phyloP scores from a whole-genome alignment of 2,329 filamentous ascomycete genomes.

The Penicillium corylophilum region DNA sequence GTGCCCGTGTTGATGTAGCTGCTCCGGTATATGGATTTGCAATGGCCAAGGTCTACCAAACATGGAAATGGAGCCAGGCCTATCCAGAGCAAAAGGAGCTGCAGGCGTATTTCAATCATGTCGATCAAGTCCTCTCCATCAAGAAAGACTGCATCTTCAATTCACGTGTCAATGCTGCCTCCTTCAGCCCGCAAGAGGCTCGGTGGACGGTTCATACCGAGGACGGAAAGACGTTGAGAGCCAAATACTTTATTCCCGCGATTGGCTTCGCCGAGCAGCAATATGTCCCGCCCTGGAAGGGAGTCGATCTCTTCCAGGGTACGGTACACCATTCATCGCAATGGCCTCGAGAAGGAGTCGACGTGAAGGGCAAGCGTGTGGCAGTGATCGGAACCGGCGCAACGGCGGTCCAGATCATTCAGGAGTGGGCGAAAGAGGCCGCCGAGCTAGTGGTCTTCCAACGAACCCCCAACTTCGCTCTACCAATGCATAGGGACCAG shows the following conservation, averaged over 20 bases:
- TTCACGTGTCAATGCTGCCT: slow-evolving; percentile 41
- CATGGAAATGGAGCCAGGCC: slow-evolving; percentile 43
- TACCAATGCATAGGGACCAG: slow-evolving; percentile 58
- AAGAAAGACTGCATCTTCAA: slow-evolving; percentile 48
- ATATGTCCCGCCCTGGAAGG: slow-evolving; percentile 40
- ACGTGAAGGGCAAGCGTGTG: slow-evolving; percentile 50
- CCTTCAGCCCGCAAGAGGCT: slow-evolving; percentile 36
- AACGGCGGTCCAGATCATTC: slow-evolving; percentile 56
- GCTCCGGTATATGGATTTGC: slow-evolving; percentile 7
- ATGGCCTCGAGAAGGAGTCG: slow-evolving; percentile 51
- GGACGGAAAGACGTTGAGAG: slow-evolving; percentile 37
- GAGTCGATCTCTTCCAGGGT: slow-evolving; percentile 47
- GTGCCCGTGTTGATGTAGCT: slow-evolving; percentile 12
- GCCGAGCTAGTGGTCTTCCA: slow-evolving; percentile 56
- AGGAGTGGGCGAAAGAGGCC: slow-evolving; percentile 56
- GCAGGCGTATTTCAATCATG: slow-evolving; percentile 47
- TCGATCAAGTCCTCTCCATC: slow-evolving; percentile 45
- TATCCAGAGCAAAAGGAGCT: slow-evolving; percentile 39
- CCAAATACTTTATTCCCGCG: slow-evolving; percentile 47
- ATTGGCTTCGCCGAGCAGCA: slow-evolving; percentile 48
- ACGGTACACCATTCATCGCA: slow-evolving; percentile 53
- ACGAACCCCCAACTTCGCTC: slow-evolving; percentile 63
- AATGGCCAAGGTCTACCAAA: slow-evolving; percentile 47
- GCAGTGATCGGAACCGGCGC: slow-evolving; percentile 57
- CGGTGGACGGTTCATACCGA: slow-evolving; percentile 48